Base-by-base conservation (phyloP, 805 yeast genomes). In the Myxozyma lipomycoides region DNA sequence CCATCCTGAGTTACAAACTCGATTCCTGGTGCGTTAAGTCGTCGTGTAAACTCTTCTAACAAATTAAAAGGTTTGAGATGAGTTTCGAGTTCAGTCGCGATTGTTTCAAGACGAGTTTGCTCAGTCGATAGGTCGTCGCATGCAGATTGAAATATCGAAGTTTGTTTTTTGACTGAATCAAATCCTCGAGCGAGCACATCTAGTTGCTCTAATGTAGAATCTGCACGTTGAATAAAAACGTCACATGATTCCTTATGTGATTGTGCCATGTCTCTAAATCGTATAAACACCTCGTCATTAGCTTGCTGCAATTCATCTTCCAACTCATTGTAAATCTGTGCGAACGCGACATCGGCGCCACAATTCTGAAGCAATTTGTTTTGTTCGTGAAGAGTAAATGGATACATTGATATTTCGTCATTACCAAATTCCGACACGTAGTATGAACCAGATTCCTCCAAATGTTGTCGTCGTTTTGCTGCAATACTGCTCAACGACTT, bases 21-120 rank as follows among this genome's bases (percentile, higher is more conserved):
- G n/a, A 83, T 78, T 1, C 86, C 87, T 2, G 86, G 82, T 23
- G 81, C 76, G 57, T 88, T 84, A 54, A 91, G 74, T 38, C 75
- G 74, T 49, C 80, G 76, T 34, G 86, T 83, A 37, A 87, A 82
- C 2, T 77, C 70, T 47, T 88, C 95, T 46, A 91, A 70, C 19
- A 78, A 73, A 56, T 84, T 89, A 64, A 87, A 90, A 46, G 80
- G 73, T 18, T 71, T 65, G 49, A 91, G 72, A 43, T 78, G 74
- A 1, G 60, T 46, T 18, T 74, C 70, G 22, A 87, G 65, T 2
- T 76, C 78, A 0, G 63, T 61, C 26, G 76, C 71, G 36, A 81
- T 69, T 1, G 56, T 54, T 18, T 69, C 68, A 46, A 78, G 71
- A 12, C 70, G 68, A 1, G 66, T 64, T 43, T 82, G 78, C 48